Evolutionary conservation across 441 rosid species (phyloP).

Genomic region (Rhodomyrtus psidioides): DNA sequence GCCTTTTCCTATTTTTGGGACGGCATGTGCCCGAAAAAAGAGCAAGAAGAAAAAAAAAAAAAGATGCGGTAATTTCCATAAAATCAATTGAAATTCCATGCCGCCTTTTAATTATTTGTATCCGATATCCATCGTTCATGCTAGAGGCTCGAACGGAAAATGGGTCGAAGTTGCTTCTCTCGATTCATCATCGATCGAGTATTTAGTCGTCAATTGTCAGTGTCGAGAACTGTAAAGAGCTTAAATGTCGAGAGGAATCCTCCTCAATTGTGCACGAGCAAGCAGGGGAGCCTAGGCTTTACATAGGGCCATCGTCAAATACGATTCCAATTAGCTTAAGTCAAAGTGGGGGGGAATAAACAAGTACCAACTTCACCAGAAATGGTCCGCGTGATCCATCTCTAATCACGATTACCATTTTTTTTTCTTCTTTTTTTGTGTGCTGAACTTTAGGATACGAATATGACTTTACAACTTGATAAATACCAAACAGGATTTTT

Average conservation of each 20-base stretch:
- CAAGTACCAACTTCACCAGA: background rate
- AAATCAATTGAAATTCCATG: background rate
- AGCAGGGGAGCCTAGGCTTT: no score
- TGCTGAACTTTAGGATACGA: background rate
- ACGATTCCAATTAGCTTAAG: background rate
- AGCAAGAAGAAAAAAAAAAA: background rate
- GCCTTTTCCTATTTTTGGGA: background rate
- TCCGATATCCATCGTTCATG: accelerated
- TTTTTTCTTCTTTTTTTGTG: background rate
- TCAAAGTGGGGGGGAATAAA: background rate
- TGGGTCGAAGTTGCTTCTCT: no score
- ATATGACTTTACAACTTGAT: background rate
- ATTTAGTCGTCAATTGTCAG: no score
- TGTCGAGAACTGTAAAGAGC: no score
- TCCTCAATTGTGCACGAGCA: background rate
- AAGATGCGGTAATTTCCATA: background rate
- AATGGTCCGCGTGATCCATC: background rate
- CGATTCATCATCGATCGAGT: no score
- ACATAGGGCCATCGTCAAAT: background rate
- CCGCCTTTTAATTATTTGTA: background rate
- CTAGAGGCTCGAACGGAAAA: no score
- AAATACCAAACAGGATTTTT: background rate
- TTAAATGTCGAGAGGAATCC: background rate
- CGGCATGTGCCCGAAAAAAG: background rate
- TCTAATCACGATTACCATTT: no score